phyloP scores from a whole-genome alignment of 345 rosid species.

The Syzygium oleosum region DNA sequence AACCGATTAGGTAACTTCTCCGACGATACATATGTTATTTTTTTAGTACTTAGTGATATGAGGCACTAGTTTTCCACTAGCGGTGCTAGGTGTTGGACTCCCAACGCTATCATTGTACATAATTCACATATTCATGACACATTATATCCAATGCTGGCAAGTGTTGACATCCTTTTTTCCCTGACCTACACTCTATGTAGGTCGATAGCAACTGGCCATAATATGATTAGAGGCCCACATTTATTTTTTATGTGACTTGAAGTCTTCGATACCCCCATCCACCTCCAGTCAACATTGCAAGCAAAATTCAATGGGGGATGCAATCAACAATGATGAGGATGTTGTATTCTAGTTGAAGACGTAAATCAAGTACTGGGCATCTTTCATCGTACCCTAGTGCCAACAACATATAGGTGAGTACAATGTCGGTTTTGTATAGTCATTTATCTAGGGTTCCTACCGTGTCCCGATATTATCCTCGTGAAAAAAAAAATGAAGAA shows the following conservation, averaged over 20 bases:
- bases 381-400: background rate
- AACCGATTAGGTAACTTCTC: background rate
- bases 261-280: background rate
- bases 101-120: background rate
- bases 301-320: background rate
- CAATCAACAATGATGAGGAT: background rate
- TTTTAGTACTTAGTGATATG: background rate
- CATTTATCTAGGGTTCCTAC: background rate
- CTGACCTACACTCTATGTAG: background rate
- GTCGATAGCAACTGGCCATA: background rate
- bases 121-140: background rate
- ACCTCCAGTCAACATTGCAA: background rate
- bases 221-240: background rate
- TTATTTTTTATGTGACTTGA: background rate
- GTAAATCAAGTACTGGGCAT: background rate
- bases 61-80: background rate
- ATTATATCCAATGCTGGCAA: background rate
- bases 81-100: background rate
- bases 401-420: background rate
- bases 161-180: background rate
- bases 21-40: background rate
- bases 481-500: background rate
- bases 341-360: background rate
- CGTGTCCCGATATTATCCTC: background rate
- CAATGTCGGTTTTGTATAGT: background rate